Base-by-base conservation (phyloP, 495 filamentous ascomycete genomes). In the Friedmanniomyces simplex region DNA sequence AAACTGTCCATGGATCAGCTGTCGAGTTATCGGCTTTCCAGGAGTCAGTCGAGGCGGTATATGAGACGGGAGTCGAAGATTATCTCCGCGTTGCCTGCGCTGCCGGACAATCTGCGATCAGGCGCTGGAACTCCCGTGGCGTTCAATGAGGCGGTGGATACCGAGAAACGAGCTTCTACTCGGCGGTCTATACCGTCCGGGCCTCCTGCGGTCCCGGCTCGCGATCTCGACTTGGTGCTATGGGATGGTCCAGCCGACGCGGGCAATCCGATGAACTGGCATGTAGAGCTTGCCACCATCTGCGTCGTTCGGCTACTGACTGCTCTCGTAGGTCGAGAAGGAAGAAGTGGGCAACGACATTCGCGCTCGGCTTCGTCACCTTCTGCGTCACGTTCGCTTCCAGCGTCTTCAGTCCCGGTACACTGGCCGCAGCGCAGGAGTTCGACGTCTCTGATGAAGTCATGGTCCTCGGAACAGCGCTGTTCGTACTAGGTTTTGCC, bases 351-450 rank as follows among this genome's bases (percentile, higher is more conserved):
- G 20, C 20, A 13, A 43, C 41, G 41, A 43, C 41, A 4, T 43
- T 43, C 20, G 41, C 20, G 5, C 41, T 43, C 41, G 41, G 41
- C 20, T 43, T 66, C 1, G 72, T 84, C 71, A 82, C 79, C 3
- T 73, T 83, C 59, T 75, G 72, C 66, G 71, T 81, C 54, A 79
- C 80, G 11, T 84, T 83, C 47, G 70, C 77, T 0, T 77, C 73
- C 52, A 77, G 73, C 67, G 75, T 83, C 36, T 83, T 82, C 67
- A 71, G 73, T 8, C 73, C 78, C 2, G 79, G 76, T 10, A 73
- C 74, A 12, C 28, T 50, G 11, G 64, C 65, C 16, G 77, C 77
- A 1, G 72, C 74, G 13, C 52, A 72, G 30, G 62, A 74, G 16
- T 82, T 79, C 47, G 47, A 68, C 12, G 72, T 82, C 22, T 68